These are phyloP conservation scores for Microstegium vimineum DNA, from an alignment of 176 grass and related monocot genomes.

Conservation along the genomic window DNA sequence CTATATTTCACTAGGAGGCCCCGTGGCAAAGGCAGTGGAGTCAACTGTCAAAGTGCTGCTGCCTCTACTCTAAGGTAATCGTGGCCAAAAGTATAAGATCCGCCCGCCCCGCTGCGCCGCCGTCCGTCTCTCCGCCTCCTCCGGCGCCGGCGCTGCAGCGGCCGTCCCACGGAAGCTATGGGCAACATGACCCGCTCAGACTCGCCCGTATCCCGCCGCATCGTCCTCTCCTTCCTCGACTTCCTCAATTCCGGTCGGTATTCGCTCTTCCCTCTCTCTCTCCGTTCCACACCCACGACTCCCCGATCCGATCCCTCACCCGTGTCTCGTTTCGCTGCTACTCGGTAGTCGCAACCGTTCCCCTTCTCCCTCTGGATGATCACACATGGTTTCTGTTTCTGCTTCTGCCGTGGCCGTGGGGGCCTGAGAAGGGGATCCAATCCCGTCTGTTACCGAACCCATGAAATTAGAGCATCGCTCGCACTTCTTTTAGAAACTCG, in stretches of 20 bases:
- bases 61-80: not conserved
- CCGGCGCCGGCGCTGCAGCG: not conserved
- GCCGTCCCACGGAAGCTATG: not conserved
- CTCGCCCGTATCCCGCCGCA: conserved; percentile 57
- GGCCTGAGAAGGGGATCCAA: not conserved
- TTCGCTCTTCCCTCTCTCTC: not conserved
- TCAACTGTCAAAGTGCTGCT: not conserved
- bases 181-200: conserved; percentile 51
- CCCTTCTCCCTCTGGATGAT: not conserved
- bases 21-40: not conserved
- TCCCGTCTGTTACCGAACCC: not conserved
- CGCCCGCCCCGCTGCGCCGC: not conserved
- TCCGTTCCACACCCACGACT: not conserved
- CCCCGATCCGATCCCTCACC: not conserved
- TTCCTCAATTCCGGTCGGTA: conserved; percentile 79
- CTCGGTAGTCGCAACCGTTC: too few species aligned
- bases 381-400: not conserved
- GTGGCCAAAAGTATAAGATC: too few species aligned
- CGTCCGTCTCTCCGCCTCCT: not conserved
- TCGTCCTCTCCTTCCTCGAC: conserved; percentile 76
- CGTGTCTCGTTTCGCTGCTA: not conserved
- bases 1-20: not conserved
- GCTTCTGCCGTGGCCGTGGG: not conserved
- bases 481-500: not conserved
- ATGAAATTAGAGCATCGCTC: not conserved